These are phyloP conservation scores for Pleurozium schreberi DNA, from an alignment of 225 moss, liverwort and hornwort genomes.

Conservation along the genomic window DNA sequence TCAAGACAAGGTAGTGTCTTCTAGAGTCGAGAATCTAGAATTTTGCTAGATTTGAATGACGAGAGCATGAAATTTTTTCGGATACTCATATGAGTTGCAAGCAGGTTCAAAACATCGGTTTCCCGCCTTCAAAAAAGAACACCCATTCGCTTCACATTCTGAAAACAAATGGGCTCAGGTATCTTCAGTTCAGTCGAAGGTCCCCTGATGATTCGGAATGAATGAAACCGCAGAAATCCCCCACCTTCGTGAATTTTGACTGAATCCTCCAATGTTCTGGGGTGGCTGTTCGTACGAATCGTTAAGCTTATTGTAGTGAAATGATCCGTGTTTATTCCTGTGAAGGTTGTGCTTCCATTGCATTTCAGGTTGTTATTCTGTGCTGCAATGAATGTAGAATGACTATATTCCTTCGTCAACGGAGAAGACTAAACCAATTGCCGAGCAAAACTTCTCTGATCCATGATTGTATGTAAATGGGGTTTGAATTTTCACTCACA, in stretches of 20 bases:
- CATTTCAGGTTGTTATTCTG: background rate
- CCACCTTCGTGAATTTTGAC: background rate
- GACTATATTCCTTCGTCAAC: background rate
- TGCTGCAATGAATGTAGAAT: background rate
- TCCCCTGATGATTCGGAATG: background rate
- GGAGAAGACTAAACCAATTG: background rate
- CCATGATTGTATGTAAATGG: background rate
- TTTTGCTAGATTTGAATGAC: background rate
- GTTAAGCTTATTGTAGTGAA: no score
- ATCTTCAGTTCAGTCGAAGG: background rate
- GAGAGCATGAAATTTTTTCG: background rate
- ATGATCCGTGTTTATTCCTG: background rate
- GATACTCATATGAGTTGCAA: background rate
- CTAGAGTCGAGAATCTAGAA: background rate
- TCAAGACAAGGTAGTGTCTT: background rate
- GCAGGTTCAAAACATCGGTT: background rate
- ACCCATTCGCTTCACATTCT: background rate
- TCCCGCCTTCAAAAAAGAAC: background rate
- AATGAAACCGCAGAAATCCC: background rate
- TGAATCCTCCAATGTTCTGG: background rate
- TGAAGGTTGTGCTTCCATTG: background rate
- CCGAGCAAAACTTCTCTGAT: no score
- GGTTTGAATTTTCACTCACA: background rate
- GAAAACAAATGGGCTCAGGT: background rate
- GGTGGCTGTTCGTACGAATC: background rate